Conservation (phyloP, 2,329 filamentous ascomycete species). For the Phyllosticta citribraziliensis region DNA sequence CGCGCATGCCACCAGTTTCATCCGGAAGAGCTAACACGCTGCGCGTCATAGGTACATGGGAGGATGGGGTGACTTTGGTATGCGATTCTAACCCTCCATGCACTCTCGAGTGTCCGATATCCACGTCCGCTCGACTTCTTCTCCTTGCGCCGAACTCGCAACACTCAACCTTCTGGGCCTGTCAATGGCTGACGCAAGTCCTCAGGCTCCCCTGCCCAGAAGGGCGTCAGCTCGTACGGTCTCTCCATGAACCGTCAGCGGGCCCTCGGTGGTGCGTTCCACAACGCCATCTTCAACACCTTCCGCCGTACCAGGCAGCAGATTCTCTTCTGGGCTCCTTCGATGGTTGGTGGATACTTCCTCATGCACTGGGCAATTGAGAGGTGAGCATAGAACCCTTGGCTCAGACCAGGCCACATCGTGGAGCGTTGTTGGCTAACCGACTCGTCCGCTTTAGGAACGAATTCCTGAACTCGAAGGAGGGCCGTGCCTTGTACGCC, state of each 20-base stretch:
- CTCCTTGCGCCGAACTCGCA: neutral
- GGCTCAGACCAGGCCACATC: neutral
- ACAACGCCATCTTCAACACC: slow-evolving; percentile 90
- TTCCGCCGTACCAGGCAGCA: slow-evolving; percentile 79
- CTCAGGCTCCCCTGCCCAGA: slow-evolving; percentile 34
- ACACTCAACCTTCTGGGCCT: neutral
- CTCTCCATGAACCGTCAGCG: slow-evolving; percentile 82
- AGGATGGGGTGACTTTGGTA: slow-evolving; percentile 15
- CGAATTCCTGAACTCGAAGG: slow-evolving; percentile 73
- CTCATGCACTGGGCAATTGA: slow-evolving; percentile 85
- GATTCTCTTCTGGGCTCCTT: slow-evolving; percentile 80
- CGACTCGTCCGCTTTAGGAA: slow-evolving; percentile 43
- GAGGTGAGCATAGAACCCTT: slow-evolving; percentile 51
- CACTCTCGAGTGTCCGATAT: neutral
- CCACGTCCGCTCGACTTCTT: neutral
- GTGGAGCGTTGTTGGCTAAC: neutral
- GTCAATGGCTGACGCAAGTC: neutral
- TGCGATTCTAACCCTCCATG: neutral
- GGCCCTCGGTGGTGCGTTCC: slow-evolving; percentile 64
- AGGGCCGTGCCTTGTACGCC: slow-evolving; percentile 48
- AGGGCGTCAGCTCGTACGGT: slow-evolving; percentile 59
- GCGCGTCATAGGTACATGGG: slow-evolving; percentile 14
- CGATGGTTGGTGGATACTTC: slow-evolving; percentile 69
- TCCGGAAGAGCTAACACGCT: slow-evolving; percentile 6
- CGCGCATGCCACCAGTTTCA: neutral